These are phyloP conservation scores for Colletotrichum gigasporum DNA, from an alignment of 2,329 filamentous ascomycete species.

Conservation along the genomic window DNA sequence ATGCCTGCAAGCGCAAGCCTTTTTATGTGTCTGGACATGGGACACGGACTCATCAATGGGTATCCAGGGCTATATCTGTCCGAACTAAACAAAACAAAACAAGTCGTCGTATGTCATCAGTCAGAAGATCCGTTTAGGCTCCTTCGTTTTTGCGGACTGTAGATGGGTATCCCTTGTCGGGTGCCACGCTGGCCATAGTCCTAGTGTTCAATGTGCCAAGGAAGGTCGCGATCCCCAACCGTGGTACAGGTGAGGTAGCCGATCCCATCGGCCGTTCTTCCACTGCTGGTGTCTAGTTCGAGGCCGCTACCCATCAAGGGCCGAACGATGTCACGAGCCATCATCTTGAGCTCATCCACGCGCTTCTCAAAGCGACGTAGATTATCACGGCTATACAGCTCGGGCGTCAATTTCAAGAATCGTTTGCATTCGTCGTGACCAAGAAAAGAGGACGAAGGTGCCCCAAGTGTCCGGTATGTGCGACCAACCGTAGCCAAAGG, in stretches of 20 bases:
- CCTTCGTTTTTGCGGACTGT: neutral
- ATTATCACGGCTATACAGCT: constrained; percentile 88
- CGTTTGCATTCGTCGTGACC: constrained; percentile 88
- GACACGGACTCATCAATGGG: constrained; percentile 7
- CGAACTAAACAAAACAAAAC: neutral
- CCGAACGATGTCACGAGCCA: constrained; percentile 83
- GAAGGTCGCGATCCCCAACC: constrained; percentile 59
- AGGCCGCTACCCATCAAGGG: constrained; percentile 88
- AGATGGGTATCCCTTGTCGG: neutral
- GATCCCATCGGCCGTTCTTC: constrained; percentile 52
- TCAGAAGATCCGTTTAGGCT: constrained; percentile 5
- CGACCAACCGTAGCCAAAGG: constrained; percentile 71
- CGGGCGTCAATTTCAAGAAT: constrained; percentile 85
- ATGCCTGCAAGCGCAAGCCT: neutral
- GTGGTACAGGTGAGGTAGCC: constrained; percentile 62
- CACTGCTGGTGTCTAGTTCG: constrained; percentile 75
- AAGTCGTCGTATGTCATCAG: constrained; percentile 22
- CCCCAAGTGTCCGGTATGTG: constrained; percentile 81
- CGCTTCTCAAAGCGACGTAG: constrained; percentile 85
- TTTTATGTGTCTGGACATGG: neutral
- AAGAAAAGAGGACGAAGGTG: constrained; percentile 73
- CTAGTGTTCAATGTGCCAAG: constrained; percentile 54
- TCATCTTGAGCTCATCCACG: constrained; percentile 86
- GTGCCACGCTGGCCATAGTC: neutral
- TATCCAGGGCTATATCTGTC: constrained; percentile 10